Evolutionary conservation across 2,329 filamentous ascomycete genomes (phyloP), one percentile per base, ranked within the genome.

Genomic region (Cladosporium sp.): DNA sequence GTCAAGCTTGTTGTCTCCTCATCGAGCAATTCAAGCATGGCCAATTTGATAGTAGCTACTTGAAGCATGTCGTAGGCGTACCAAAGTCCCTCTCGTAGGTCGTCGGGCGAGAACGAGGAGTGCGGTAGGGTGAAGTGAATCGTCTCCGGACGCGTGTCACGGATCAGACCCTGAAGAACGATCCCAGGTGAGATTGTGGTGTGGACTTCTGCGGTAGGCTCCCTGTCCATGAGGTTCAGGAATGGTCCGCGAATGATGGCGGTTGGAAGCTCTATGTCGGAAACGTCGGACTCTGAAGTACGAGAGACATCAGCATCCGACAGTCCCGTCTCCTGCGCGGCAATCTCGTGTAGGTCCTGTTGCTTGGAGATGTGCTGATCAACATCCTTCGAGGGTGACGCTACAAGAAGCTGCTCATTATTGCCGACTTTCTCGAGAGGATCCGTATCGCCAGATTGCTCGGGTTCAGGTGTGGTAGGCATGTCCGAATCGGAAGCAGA

Each of bases 81-180:
- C 11, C 49, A 26, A 3, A 63, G 35, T 1, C 61, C 50, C 16
- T 63, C 1, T 37, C 35, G 33, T 12, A 63, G 23, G 11, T 63
- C 61, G 2, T 55, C 26, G 5, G 14, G 23, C 3, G 50, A 46
- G 61, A 63, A 63, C 10, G 16, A 26, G n/a, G 50, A 31, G 23
- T 63, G 61, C 2, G 49, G 35, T 10, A 63, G 11, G 1, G 61
- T 63, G 50, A 63, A 63, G 49, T 63, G 44, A 52, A 63, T 63
- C 35, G 49, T 56, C n/a, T 35, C 50, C 8, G 35, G 50, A 21
- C 49, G 61, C 10, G 50, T 50, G 16, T 63, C 61, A 16, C 61
- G 50, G 26, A 63, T 63, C 5, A 63, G 28, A 16, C 61, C 61
- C 3, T 50, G 61, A 10, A 63, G 50, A 26, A 63, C 44, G 1